These are phyloP conservation scores for Solanum sejunctum DNA, from an alignment of 257 asterid genomes.

Conservation along the genomic window DNA sequence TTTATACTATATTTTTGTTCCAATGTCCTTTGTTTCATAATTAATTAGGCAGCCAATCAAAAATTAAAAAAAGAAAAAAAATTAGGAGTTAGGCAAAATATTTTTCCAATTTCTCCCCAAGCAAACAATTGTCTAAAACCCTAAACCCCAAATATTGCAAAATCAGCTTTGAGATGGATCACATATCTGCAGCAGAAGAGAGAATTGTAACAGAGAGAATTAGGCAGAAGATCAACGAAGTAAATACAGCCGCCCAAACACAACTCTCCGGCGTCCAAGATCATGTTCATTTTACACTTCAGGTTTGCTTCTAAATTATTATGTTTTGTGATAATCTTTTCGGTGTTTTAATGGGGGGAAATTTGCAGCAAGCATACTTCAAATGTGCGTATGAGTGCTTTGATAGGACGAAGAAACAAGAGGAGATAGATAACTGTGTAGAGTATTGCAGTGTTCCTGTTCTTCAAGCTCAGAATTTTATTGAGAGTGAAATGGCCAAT, in stretches of 20 bases:
- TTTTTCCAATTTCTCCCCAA: not conserved
- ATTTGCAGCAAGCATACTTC: slow-evolving; percentile 3
- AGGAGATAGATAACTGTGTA: not conserved
- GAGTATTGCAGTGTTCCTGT: slow-evolving; percentile 5
- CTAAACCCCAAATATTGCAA: not conserved
- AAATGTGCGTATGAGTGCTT: slow-evolving; percentile 5
- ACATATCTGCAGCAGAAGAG: not conserved
- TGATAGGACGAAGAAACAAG: not conserved
- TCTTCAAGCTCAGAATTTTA: slow-evolving; percentile 2
- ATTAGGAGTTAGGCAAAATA: too few relatives aligned
- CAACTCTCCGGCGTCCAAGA: slow-evolving; percentile 11
- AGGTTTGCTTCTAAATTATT: not conserved
- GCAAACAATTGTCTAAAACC: not conserved
- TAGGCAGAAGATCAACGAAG: not conserved
- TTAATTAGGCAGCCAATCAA: too few relatives aligned
- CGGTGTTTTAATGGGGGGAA: not conserved
- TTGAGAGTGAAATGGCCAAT: not conserved
- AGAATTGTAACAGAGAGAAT: not conserved
- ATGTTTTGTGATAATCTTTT: not conserved
- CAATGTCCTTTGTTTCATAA: too few relatives aligned
- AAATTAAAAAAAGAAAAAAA: too few relatives aligned
- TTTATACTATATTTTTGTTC: too few relatives aligned
- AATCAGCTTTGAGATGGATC: not conserved
- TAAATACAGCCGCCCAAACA: not conserved
- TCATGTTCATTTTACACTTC: slow-evolving; percentile 1